phyloP scores from a whole-genome alignment of 208 protist genomes.

The Wallacemonas sp. region DNA sequence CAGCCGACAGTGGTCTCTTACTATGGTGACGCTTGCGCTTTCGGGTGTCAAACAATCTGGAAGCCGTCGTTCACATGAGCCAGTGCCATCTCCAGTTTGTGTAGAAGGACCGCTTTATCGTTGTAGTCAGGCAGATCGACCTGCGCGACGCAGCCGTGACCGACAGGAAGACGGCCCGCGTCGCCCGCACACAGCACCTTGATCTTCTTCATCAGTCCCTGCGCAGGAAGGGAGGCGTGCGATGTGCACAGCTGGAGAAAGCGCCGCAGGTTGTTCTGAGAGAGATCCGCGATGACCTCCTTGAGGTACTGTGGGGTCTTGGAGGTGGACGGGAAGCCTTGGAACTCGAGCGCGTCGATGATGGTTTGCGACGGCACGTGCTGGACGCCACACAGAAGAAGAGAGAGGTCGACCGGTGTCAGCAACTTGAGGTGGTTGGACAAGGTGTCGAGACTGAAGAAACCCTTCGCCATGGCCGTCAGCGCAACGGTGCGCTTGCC shows the following conservation, averaged over 20 bases:
- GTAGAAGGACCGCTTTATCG: constrained; percentile 39
- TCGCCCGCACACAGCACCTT: constrained; percentile 52
- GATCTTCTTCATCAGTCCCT: constrained; percentile 47
- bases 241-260: constrained; percentile 75
- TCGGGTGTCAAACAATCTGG: constrained; percentile 46
- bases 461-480: constrained; percentile 50
- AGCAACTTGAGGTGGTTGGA: constrained; percentile 60
- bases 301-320: constrained; percentile 54
- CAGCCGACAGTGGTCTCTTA: too few relatives aligned
- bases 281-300: constrained; percentile 49
- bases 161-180: constrained; percentile 48
- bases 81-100: constrained; percentile 54
- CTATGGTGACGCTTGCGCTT: too few relatives aligned
- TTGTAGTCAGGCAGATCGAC: constrained; percentile 71
- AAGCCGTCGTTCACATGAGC: constrained; percentile 71
- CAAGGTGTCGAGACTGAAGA: constrained; percentile 40
- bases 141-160: constrained; percentile 69
- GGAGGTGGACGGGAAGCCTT: constrained; percentile 46
- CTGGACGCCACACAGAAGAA: constrained; percentile 62
- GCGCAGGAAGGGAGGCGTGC: constrained; percentile 36
- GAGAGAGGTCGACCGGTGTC: constrained; percentile 49
- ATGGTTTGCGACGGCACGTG: constrained; percentile 53
- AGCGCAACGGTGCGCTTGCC: constrained; percentile 36
- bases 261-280: constrained; percentile 68
- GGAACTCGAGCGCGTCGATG: constrained; percentile 55